phyloP scores from a whole-genome alignment of 2,329 filamentous ascomycete species.

The Stemphylium vesicarium region DNA sequence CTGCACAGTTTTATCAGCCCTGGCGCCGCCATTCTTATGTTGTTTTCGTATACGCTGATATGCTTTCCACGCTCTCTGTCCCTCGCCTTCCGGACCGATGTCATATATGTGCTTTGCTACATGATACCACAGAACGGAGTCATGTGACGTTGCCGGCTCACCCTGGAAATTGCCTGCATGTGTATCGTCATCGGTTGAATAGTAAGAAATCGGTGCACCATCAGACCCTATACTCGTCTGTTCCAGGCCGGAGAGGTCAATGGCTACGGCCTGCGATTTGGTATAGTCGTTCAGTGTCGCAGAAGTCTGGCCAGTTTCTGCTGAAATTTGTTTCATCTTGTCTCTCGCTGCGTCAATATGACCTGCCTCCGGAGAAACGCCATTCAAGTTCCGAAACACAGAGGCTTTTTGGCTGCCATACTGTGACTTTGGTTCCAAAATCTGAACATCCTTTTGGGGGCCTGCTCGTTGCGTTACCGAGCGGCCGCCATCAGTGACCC shows the following conservation, averaged over 20 bases:
- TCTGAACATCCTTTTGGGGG: not conserved
- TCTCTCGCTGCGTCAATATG: not conserved
- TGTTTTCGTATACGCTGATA: slow-evolving; percentile 19
- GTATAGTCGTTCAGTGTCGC: slow-evolving; percentile 1
- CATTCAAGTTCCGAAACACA: not conserved
- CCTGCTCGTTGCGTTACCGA: not conserved
- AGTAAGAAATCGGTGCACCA: too few relatives aligned
- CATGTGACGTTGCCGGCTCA: not conserved
- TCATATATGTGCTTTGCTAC: slow-evolving; percentile 29
- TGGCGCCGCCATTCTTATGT: not conserved
- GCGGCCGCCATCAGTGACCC: not conserved
- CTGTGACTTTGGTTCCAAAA: not conserved
- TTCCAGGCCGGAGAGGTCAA: not conserved
- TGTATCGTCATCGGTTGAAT: not conserved
- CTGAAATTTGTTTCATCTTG: not conserved
- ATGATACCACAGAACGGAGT: slow-evolving; percentile 2
- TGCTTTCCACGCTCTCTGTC: slow-evolving; percentile 29
- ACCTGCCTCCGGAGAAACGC: not conserved
- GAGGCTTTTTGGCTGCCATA: not conserved
- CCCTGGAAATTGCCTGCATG: not conserved
- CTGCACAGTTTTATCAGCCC: not conserved
- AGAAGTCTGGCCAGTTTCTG: not conserved
- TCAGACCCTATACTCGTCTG: slow-evolving; percentile 1
- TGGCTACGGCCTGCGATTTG: not conserved
- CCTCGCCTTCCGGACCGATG: slow-evolving; percentile 35